phyloP scores from a whole-genome alignment of 1,284 basidiomycete species.

The Moesziomyces globuligerus region DNA sequence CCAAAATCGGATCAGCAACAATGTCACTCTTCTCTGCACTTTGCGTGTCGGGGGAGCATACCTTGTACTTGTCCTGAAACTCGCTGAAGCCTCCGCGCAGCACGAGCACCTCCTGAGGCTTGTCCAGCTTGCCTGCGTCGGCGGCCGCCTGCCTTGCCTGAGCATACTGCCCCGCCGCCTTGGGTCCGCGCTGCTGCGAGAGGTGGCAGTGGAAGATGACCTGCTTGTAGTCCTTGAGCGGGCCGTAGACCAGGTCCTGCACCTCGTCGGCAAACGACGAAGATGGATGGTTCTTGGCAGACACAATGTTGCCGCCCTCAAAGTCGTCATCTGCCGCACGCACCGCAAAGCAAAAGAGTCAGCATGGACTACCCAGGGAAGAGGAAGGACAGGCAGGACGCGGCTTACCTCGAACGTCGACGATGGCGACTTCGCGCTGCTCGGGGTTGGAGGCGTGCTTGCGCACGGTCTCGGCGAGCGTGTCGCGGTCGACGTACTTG shows the following conservation, averaged over 20 bases:
- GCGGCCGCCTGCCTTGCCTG: conserved; percentile 54
- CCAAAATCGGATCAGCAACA: background rate
- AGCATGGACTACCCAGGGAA: background rate
- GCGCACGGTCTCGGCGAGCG: conserved; percentile 46
- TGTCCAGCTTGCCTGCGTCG: conserved; percentile 17
- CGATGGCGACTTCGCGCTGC: conserved; percentile 49
- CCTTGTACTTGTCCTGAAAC: conserved; percentile 65
- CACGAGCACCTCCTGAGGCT: conserved; percentile 65
- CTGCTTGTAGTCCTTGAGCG: conserved; percentile 51
- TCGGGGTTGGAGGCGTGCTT: conserved; percentile 18
- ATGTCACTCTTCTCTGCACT: conserved; percentile 37
- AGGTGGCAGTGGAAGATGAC: conserved; percentile 68
- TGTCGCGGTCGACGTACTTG: conserved; percentile 54
- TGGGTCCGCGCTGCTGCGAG: conserved; percentile 66
- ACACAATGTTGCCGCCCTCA: conserved; percentile 66
- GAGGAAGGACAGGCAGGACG: background rate
- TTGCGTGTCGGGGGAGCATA: conserved; percentile 4
- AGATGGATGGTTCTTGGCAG: conserved; percentile 59
- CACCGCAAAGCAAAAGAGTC: background rate
- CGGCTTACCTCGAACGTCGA: conserved; percentile 60
- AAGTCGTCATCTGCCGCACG: conserved; percentile 64
- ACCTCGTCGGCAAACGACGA: conserved; percentile 54
- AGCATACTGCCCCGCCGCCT: conserved; percentile 66
- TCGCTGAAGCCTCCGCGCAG: conserved; percentile 66
- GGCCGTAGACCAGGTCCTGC: conserved; percentile 52